phyloP scores from a whole-genome alignment of 1,284 basidiomycete species.

The Trametes polyzona region DNA sequence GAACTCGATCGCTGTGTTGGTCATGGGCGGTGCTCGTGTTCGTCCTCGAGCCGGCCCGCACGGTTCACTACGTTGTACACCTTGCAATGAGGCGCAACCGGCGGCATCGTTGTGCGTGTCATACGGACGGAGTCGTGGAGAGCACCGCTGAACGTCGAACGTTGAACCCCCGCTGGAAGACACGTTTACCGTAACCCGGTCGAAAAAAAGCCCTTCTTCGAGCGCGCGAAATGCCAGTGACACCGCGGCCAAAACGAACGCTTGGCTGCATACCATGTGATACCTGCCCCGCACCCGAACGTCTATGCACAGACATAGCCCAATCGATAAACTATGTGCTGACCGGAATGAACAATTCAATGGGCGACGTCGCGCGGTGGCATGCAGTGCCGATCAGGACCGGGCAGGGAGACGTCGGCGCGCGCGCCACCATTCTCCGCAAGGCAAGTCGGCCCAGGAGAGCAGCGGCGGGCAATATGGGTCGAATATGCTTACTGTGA shows the following conservation, averaged over 20 bases:
- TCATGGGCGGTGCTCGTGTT: not conserved
- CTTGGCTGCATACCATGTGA: not conserved
- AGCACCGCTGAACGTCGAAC: not conserved
- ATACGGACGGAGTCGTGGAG: not conserved
- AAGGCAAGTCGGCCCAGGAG: not conserved
- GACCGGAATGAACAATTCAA: no score
- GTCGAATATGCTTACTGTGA: not conserved
- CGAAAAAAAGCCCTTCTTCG: no score
- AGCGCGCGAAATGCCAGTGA: no score
- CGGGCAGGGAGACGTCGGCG: not conserved
- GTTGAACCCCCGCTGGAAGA: no score
- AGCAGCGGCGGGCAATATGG: not conserved
- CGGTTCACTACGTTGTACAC: no score
- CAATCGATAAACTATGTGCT: no score
- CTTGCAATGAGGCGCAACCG: no score
- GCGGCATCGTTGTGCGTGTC: no score
- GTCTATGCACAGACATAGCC: not conserved
- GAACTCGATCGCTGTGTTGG: no score
- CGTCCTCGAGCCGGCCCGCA: not conserved
- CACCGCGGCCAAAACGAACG: not conserved
- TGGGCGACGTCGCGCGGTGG: not conserved
- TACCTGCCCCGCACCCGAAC: not conserved
- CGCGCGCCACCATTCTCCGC: conserved; percentile 3
- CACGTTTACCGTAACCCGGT: no score
- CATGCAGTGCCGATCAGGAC: not conserved